These are phyloP conservation scores for Mortierella sp. DNA, from an alignment of 371 early-diverging fungal genomes.

Conservation along the genomic window DNA sequence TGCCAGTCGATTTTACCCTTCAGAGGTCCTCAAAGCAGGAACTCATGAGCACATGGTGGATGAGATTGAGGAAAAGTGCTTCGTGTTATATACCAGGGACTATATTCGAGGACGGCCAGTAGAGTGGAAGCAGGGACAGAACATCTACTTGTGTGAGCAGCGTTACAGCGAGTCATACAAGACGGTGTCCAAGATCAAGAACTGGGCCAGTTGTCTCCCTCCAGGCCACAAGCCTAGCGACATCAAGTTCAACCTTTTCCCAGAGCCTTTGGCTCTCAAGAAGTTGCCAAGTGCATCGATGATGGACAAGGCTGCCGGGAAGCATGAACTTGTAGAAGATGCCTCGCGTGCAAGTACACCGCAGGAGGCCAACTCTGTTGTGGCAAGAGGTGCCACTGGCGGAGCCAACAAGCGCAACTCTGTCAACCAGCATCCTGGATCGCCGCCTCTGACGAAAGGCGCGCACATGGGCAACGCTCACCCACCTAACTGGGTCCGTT, in stretches of 20 bases:
- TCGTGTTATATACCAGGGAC: slow-evolving; percentile 40
- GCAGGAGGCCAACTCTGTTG: slow-evolving; percentile 8
- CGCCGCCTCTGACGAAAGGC: slow-evolving; percentile 21
- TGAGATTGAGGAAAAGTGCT: slow-evolving; percentile 44
- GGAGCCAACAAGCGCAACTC: slow-evolving; percentile 35
- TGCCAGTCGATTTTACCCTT: slow-evolving; percentile 49
- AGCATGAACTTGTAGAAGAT: slow-evolving; percentile 26
- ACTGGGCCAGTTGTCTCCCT: slow-evolving; percentile 52
- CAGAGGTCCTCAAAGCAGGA: slow-evolving; percentile 52
- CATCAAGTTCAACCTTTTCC: slow-evolving; percentile 39
- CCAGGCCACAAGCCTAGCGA: slow-evolving; percentile 45
- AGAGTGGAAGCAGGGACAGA: slow-evolving; percentile 49
- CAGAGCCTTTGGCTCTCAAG: slow-evolving; percentile 43
- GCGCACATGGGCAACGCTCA: slow-evolving; percentile 6
- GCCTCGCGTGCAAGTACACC: slow-evolving; percentile 42
- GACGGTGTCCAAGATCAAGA: slow-evolving; percentile 54
- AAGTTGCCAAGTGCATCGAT: slow-evolving; percentile 50
- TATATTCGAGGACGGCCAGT: slow-evolving; percentile 47
- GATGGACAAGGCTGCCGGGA: slow-evolving; percentile 41
- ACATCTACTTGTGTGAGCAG: slow-evolving; percentile 52
- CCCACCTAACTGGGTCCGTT: slow-evolving; percentile 40
- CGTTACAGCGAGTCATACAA: slow-evolving; percentile 38
- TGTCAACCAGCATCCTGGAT: slow-evolving; percentile 26
- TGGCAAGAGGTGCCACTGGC: not conserved
- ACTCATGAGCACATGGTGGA: slow-evolving; percentile 42